Evolutionary conservation across 495 filamentous ascomycete genomes (phyloP).

Genomic region (Clohesyomyces aquaticus): DNA sequence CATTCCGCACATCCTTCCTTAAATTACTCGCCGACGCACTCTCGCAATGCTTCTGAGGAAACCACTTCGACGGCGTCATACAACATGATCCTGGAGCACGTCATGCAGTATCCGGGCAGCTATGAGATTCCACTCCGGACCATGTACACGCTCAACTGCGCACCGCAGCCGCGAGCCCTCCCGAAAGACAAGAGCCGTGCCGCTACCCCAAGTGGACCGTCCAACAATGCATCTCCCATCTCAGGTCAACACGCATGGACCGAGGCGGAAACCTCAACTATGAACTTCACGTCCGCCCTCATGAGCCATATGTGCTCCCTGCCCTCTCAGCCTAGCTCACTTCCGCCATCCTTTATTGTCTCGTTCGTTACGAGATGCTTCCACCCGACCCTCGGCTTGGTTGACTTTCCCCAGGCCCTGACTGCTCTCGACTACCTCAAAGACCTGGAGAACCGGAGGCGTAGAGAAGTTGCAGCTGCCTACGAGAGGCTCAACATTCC

Average conservation of each 20-base stretch:
- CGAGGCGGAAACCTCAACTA: conserved; percentile 53
- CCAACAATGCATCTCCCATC: conserved; percentile 41
- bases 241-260: conserved; percentile 45
- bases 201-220: conserved; percentile 31
- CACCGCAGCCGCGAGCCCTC: conserved; percentile 53
- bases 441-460: conserved; percentile 67
- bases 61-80: conserved; percentile 41
- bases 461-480: conserved; percentile 77
- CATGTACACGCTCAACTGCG: conserved; percentile 74
- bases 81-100: conserved; percentile 66
- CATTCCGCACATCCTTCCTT: background rate
- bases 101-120: conserved; percentile 64
- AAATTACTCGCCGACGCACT: conserved; percentile 40
- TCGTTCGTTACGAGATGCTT: conserved; percentile 69
- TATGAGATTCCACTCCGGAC: conserved; percentile 76
- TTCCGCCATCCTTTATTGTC: conserved; percentile 69
- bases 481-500: conserved; percentile 79
- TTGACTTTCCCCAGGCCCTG: conserved; percentile 74
- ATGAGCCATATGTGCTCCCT: conserved; percentile 66
- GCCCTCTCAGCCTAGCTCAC: conserved; percentile 65
- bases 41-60: conserved; percentile 42
- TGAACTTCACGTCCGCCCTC: conserved; percentile 65
- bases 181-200: conserved; percentile 44
- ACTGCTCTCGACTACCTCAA: conserved; percentile 73
- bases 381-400: conserved; percentile 56